Evolutionary conservation across 345 rosid species (phyloP), one percentile per base, ranked within the genome.

Genomic region (Rhodamnia argentea): DNA sequence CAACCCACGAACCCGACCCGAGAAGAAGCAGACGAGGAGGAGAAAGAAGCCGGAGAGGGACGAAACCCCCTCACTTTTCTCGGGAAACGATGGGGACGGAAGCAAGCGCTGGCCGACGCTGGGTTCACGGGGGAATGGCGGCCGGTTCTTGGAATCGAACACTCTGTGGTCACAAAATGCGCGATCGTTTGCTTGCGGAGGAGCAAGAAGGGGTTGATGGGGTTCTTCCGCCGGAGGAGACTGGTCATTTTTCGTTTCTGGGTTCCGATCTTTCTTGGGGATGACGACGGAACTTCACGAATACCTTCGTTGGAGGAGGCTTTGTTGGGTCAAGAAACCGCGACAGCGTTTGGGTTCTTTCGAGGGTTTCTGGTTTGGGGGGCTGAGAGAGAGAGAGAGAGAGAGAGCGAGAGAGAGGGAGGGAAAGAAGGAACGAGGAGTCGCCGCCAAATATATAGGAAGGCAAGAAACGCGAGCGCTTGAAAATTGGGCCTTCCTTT

Each of bases 1-100:
- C 99, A 96, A 0, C 94, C 93, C 29, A 97, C 90, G 82, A 97
- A 91, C 52, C 95, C 93, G 9, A 90, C 56, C 85, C 86, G 92
- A 27, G 88, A 42, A 70, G 92, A 82, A 53, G 88, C 26, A 16
- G 90, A 29, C 10, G 92, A 78, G 2, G 92, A 85, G 2, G 93
- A 84, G 23, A 91, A 81, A 12, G 90, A 75, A 42, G 93, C 85
- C 1, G 90, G 85, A 22, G 92, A 83, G 13, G 86, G 51, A 54
- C 88, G 90, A 42, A 86, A 87, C 11, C 88, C 92, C 82, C 89
- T 90, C 10, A 83, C 53, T 87, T 87, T 94, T 85, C 90, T 90
- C 26, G 86, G 58, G n/a, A 86, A 26, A 54, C 29, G 54, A 15
- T 58, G 70, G 26, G 53, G 40, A 52, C 82, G 70, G 53, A 87